phyloP scores from a whole-genome alignment of 768 basidiomycete species.

The Calvatia gigantea region DNA sequence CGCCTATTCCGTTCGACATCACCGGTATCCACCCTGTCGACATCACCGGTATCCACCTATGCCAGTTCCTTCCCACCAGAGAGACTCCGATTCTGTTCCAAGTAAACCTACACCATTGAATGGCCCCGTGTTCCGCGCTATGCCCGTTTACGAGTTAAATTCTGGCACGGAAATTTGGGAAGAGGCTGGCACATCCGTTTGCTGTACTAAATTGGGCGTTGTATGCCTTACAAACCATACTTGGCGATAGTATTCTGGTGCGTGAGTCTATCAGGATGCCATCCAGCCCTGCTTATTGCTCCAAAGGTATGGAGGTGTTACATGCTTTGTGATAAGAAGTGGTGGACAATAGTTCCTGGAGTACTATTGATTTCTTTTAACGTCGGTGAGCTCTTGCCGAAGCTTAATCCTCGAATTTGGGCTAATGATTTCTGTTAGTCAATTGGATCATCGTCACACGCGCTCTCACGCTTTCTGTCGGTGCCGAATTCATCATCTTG shows the following conservation, averaged over 20 bases:
- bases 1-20: slow-evolving; percentile 5
- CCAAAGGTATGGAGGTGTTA: slow-evolving; percentile 9
- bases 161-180: slow-evolving; percentile 1
- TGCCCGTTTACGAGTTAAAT: slow-evolving; percentile 2
- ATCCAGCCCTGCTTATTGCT: background rate
- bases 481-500: slow-evolving; percentile 4
- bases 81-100: background rate
- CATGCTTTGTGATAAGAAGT: slow-evolving; percentile 5
- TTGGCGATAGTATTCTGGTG: slow-evolving; percentile 6
- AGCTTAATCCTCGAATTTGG: too few relatives aligned
- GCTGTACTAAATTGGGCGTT: slow-evolving; percentile 1
- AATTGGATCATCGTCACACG: background rate
- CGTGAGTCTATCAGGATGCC: background rate
- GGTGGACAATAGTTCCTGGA: slow-evolving; percentile 5
- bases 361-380: background rate
- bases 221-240: slow-evolving; percentile 5
- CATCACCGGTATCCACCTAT: too few relatives aligned
- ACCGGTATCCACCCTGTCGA: background rate
- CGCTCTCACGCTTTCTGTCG: background rate
- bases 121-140: background rate
- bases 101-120: background rate
- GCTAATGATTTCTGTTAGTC: too few relatives aligned
- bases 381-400: background rate
- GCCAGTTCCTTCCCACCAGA: background rate
- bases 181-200: background rate